These are phyloP conservation scores for Guadua angustifolia DNA, from an alignment of 176 grass and related monocot genomes.

Conservation along the genomic window DNA sequence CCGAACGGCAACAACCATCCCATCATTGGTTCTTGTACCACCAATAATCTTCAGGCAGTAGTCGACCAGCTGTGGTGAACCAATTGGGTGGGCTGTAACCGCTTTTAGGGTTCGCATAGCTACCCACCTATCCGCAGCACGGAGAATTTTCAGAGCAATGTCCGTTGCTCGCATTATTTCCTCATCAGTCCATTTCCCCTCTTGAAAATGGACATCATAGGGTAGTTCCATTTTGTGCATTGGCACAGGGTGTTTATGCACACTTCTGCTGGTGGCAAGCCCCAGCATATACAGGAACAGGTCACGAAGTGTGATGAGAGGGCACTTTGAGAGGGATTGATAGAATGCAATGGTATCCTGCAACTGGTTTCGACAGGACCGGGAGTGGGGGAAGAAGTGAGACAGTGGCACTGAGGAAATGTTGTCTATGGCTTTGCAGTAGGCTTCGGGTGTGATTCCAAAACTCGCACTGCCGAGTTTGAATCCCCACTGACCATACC, in stretches of 20 bases:
- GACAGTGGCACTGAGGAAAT: conserved; percentile 59
- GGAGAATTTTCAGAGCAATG: conserved; percentile 63
- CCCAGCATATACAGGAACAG: conserved; percentile 58
- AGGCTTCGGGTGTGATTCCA: conserved; percentile 58
- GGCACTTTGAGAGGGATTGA: conserved; percentile 51
- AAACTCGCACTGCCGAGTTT: conserved; percentile 68
- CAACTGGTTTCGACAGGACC: conserved; percentile 46
- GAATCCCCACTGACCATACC: conserved; percentile 81
- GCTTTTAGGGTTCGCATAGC: conserved; percentile 54
- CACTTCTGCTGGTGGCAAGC: conserved; percentile 35
- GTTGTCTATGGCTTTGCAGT: conserved; percentile 51
- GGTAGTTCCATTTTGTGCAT: conserved; percentile 37
- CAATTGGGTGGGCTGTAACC: conserved; percentile 39
- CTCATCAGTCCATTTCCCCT: conserved; percentile 47
- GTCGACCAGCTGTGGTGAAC: conserved; percentile 53
- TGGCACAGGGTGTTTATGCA: not conserved
- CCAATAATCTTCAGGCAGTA: conserved; percentile 58
- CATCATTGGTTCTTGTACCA: conserved; percentile 45
- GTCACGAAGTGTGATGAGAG: conserved; percentile 52
- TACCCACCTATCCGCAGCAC: conserved; percentile 57
- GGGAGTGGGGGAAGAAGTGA: conserved; percentile 41
- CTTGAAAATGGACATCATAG: not conserved
- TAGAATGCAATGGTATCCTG: conserved; percentile 65
- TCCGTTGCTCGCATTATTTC: conserved; percentile 47
- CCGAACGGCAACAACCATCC: conserved; percentile 48